Evolutionary conservation across 768 basidiomycete species (phyloP), one percentile per base, ranked within the genome.

Genomic region (Naematelia aurantialba): DNA sequence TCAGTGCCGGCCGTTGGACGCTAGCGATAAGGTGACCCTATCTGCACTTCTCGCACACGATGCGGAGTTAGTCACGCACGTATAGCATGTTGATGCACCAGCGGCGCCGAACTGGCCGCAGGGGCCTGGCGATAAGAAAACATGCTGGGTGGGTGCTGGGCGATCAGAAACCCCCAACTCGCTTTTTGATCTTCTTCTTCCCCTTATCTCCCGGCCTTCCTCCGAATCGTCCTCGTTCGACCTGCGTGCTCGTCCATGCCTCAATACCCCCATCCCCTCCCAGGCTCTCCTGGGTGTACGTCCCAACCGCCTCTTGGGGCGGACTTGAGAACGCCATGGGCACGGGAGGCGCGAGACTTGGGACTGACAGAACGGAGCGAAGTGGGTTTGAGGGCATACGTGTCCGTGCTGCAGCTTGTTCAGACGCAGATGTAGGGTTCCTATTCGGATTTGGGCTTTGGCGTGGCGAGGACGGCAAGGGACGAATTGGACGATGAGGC

Each of bases 81-180:
- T n/a, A n/a, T n/a, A n/a, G n/a, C n/a, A n/a, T n/a, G n/a, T n/a
- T n/a, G n/a, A n/a, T n/a, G n/a, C n/a, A n/a, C n/a, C n/a, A n/a
- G n/a, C n/a, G n/a, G n/a, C n/a, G n/a, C n/a, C n/a, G n/a, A n/a
- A n/a, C n/a, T n/a, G n/a, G n/a, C n/a, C n/a, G n/a, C n/a, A n/a
- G n/a, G n/a, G n/a, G n/a, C n/a, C n/a, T n/a, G n/a, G n/a, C n/a
- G n/a, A n/a, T n/a, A n/a, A n/a, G n/a, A n/a, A n/a, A n/a, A n/a
- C n/a, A n/a, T n/a, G n/a, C n/a, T n/a, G n/a, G n/a, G n/a, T n/a
- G n/a, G n/a, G n/a, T n/a, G n/a, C n/a, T n/a, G n/a, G n/a, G n/a
- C n/a, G n/a, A n/a, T n/a, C 45, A 72, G 34, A 72, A 72, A n/a
- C 70, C 70, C 1, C 70, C 70, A 26, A 69, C 60, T n/a, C 69